Conservation (phyloP, 225 moss, liverwort and hornwort genomes). For the Neckera pumila region DNA sequence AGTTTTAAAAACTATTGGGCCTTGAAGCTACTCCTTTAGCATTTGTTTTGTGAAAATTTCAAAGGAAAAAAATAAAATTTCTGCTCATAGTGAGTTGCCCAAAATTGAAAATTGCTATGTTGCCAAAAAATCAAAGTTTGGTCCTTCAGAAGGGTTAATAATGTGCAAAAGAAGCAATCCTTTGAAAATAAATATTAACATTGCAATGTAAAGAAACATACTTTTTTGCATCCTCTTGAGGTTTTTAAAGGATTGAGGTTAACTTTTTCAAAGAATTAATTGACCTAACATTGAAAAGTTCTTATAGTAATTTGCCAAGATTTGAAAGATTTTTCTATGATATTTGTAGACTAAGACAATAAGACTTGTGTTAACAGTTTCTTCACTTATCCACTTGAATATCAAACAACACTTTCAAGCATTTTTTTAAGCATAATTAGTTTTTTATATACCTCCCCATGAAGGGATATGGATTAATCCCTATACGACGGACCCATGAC, state of each 20-base stretch:
- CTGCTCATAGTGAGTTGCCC: too few species aligned
- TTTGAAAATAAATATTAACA: not conserved
- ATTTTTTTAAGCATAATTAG: too few species aligned
- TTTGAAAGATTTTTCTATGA: not conserved
- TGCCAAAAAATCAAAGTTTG: too few species aligned
- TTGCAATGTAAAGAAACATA: not conserved
- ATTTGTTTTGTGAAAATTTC: too few species aligned
- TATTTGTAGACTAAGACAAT: too few species aligned
- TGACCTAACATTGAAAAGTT: rapidly evolving
- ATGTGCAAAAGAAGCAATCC: not conserved
- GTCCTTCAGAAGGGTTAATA: too few species aligned
- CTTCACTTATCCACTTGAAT: not conserved
- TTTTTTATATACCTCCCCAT: rapidly evolving
- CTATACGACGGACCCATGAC: too few species aligned
- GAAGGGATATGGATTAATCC: not conserved
- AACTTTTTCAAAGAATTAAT: not conserved
- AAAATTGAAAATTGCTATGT: too few species aligned
- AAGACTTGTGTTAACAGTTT: not conserved
- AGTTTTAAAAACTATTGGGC: too few species aligned
- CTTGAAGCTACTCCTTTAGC: too few species aligned
- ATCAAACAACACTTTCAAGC: not conserved
- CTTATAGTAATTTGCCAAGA: rapidly evolving
- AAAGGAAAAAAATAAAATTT: too few species aligned
- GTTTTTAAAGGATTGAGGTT: not conserved
- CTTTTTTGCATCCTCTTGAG: not conserved